phyloP scores from a whole-genome alignment of 176 grass and related monocot species.

The Oryza officinalis region DNA sequence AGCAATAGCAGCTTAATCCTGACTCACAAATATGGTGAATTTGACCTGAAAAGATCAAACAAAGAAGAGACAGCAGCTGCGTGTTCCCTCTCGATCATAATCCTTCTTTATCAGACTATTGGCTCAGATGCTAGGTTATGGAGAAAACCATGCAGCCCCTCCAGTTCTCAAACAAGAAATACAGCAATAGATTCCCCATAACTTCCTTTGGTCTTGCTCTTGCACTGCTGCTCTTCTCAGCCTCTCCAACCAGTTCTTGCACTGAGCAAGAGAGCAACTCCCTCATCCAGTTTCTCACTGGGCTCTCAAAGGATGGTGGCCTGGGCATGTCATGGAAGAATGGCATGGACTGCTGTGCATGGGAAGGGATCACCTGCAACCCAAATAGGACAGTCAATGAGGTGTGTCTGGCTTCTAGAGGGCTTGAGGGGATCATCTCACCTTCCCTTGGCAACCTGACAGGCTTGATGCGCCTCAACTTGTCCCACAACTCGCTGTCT shows the following conservation, averaged over 20 bases:
- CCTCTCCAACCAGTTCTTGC: constrained; percentile 23
- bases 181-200: not conserved
- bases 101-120: not conserved
- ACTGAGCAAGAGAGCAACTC: constrained; percentile 40
- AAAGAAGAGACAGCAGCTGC: not conserved
- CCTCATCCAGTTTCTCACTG: constrained; percentile 40
- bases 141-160: not conserved
- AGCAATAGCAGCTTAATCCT: not conserved
- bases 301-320: not conserved
- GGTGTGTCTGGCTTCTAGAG: constrained; percentile 33
- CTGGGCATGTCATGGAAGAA: constrained; percentile 37
- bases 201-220: not conserved
- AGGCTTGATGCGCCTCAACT: constrained; percentile 29
- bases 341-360: constrained; percentile 38
- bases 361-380: constrained; percentile 51
- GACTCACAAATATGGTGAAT: not conserved
- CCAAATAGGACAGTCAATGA: not conserved
- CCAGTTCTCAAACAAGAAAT: not conserved
- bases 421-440: constrained; percentile 47
- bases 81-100: not conserved
- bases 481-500: constrained; percentile 43
- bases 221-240: constrained; percentile 34
- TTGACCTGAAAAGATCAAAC: not conserved
- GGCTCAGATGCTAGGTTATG: not conserved
- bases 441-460: constrained; percentile 48